Conservation (phyloP, 140 eudicot genomes). For the Cichorium intybus region DNA sequence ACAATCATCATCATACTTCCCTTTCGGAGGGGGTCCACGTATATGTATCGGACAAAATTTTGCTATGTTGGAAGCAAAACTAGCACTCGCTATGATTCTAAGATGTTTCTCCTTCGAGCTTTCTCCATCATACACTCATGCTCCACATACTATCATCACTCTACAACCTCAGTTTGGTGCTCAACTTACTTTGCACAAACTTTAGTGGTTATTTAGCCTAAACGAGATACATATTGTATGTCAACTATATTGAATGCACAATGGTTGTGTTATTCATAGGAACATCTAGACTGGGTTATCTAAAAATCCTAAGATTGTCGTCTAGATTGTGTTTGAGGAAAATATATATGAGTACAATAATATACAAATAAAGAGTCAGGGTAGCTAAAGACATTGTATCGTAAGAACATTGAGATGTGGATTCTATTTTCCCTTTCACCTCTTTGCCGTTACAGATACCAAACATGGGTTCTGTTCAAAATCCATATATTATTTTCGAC, state of each 20-base stretch:
- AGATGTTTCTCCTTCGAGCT: constrained; percentile 12
- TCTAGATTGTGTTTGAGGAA: background rate
- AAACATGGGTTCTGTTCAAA: no score
- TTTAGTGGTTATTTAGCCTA: background rate
- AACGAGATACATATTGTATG: background rate
- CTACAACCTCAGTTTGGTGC: constrained; percentile 19
- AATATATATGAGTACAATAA: no score
- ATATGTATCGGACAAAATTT: constrained; percentile 14
- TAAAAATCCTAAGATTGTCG: no score
- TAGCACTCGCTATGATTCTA: constrained; percentile 15
- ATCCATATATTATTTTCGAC: no score
- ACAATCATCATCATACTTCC: constrained; percentile 3
- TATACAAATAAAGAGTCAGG: no score
- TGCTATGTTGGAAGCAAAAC: constrained; percentile 13
- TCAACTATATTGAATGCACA: background rate
- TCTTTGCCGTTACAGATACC: no score
- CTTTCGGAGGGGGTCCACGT: constrained; percentile 20
- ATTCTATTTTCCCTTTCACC: no score
- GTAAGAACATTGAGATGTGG: no score
- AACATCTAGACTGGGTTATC: background rate
- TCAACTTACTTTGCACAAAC: background rate
- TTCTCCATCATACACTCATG: constrained; percentile 7
- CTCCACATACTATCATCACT: constrained; percentile 21
- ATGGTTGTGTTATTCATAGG: background rate
- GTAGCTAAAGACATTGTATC: no score